phyloP scores from a whole-genome alignment of 352 stramenopile species.

The Pythium myriotylum region DNA sequence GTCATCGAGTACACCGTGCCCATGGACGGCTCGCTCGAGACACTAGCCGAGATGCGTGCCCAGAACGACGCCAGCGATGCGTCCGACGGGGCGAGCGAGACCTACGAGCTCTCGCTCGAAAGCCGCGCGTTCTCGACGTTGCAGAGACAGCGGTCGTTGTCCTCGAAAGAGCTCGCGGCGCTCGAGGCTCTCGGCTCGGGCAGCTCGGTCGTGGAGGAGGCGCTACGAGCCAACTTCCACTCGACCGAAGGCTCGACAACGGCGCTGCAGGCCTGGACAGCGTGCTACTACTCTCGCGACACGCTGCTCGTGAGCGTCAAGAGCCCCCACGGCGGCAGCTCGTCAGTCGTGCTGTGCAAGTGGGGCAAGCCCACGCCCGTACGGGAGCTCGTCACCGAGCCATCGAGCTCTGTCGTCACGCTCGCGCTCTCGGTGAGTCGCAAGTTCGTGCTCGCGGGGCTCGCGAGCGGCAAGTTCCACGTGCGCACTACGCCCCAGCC shows the following conservation, averaged over 20 bases:
- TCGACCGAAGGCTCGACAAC: constrained; percentile 31
- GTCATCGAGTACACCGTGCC: constrained; percentile 75
- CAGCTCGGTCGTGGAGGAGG: constrained; percentile 46
- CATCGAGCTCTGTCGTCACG: constrained; percentile 33
- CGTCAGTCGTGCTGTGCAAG: constrained; percentile 40
- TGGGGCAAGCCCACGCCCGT: constrained; percentile 34
- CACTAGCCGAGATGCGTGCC: constrained; percentile 16
- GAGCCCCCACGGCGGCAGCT: constrained; percentile 12
- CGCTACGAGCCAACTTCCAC: constrained; percentile 53
- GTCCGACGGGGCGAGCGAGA: constrained; percentile 34
- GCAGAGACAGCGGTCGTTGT: constrained; percentile 52
- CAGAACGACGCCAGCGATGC: constrained; percentile 10
- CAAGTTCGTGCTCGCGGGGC: constrained; percentile 74
- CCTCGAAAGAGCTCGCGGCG: constrained; percentile 50
- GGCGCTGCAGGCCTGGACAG: constrained; percentile 36
- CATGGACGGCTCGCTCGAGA: constrained; percentile 30
- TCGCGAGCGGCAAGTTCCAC: constrained; percentile 83
- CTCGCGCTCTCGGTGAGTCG: constrained; percentile 51
- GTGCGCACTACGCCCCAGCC: constrained; percentile 54
- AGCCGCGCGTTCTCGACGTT: constrained; percentile 45
- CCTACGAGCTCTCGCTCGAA: constrained; percentile 55
- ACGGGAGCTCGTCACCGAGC: constrained; percentile 49
- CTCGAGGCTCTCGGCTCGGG: constrained; percentile 30
- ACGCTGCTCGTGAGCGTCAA: constrained; percentile 58
- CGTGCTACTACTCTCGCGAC: constrained; percentile 42